phyloP scores from a whole-genome alignment of 495 filamentous ascomycete genomes.

The Daldinia grandis region DNA sequence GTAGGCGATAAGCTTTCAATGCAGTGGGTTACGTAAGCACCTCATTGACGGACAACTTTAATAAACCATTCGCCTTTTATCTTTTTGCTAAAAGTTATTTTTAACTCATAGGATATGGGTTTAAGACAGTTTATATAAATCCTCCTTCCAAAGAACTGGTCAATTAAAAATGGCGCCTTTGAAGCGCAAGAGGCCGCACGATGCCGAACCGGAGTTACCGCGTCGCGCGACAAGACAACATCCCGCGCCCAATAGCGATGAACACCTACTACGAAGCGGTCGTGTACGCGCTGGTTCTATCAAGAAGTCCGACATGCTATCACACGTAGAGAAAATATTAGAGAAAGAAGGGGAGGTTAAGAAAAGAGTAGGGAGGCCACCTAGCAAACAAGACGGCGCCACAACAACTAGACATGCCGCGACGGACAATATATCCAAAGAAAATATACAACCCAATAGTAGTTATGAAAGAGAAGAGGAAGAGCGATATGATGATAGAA shows the following conservation, averaged over 20 bases:
- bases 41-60: background rate
- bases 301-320: constrained; percentile 4
- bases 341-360: constrained; percentile 1
- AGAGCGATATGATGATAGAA: background rate
- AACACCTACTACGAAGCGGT: constrained; percentile 49
- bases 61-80: background rate
- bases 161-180: constrained; percentile 47
- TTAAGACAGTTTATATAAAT: background rate
- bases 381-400: constrained; percentile 19
- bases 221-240: constrained; percentile 56
- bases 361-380: background rate
- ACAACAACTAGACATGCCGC: background rate
- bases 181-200: constrained; percentile 54
- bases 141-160: background rate
- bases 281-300: constrained; percentile 41
- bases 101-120: background rate
- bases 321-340: background rate
- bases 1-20: background rate
- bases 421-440: constrained; percentile 14
- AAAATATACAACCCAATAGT: constrained; percentile 26
- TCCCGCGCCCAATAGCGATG: constrained; percentile 44
- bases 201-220: constrained; percentile 31
- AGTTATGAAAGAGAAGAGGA: background rate
- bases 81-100: background rate
- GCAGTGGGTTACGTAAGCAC: constrained; percentile 15